phyloP scores from a whole-genome alignment of 2,329 filamentous ascomycete genomes.

The Penicillium sp. region DNA sequence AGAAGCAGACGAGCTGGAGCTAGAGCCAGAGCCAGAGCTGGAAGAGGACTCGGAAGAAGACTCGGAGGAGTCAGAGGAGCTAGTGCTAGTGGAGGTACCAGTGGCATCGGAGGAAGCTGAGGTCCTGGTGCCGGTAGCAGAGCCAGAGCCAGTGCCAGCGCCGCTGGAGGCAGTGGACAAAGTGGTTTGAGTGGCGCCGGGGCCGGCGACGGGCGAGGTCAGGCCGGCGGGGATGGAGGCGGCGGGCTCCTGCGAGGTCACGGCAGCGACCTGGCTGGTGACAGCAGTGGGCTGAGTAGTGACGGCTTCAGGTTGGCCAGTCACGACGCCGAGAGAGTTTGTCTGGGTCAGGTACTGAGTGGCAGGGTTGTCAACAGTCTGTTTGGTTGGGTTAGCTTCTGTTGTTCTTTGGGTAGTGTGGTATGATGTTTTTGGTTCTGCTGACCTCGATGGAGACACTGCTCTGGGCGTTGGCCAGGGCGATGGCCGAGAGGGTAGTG shows the following conservation, averaged over 20 bases:
- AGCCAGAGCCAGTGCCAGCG: constrained; percentile 18
- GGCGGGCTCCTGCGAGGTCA: constrained; percentile 35
- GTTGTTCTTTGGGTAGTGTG: not conserved
- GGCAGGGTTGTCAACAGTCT: constrained; percentile 40
- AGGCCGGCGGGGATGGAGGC: constrained; percentile 45
- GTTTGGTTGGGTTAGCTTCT: constrained; percentile 14
- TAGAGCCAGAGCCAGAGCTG: constrained; percentile 10
- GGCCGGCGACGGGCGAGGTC: constrained; percentile 31
- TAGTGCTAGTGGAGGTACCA: constrained; percentile 8
- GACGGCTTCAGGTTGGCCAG: constrained; percentile 43
- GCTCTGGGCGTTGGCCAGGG: constrained; percentile 44
- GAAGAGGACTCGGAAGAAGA: not conserved
- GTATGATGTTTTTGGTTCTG: not conserved
- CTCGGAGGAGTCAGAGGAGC: not conserved
- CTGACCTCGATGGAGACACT: constrained; percentile 21
- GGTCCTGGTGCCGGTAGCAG: constrained; percentile 16
- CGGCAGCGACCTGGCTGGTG: constrained; percentile 32
- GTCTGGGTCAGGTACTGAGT: constrained; percentile 49
- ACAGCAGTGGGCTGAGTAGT: constrained; percentile 35
- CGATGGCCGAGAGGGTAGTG: constrained; percentile 45
- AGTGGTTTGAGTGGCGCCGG: constrained; percentile 26
- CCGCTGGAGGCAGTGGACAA: constrained; percentile 18
- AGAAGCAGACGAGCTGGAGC: constrained; percentile 6
- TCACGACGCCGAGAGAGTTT: constrained; percentile 51
- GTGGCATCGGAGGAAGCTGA: constrained; percentile 20